phyloP scores from a whole-genome alignment of 352 stramenopile genomes.

The Peronospora farinosa region DNA sequence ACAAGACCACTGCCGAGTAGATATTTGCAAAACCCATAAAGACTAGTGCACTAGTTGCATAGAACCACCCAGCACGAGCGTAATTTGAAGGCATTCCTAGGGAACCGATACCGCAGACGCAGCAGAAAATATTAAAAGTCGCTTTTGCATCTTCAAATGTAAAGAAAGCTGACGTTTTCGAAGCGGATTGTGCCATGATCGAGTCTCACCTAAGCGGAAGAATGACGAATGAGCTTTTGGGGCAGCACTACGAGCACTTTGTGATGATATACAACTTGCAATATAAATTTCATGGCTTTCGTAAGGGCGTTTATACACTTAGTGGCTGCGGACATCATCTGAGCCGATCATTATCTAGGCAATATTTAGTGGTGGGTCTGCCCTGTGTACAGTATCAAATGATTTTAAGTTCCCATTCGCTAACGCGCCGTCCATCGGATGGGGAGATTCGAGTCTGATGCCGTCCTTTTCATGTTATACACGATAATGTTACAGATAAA shows the following conservation, averaged over 20 bases:
- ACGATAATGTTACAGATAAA: too few species aligned
- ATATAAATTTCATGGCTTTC: too few species aligned
- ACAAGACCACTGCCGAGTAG: constrained; percentile 22
- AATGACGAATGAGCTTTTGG: constrained; percentile 12
- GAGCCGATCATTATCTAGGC: too few species aligned
- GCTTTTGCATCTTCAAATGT: constrained; percentile 26
- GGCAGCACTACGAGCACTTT: not conserved
- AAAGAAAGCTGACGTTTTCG: constrained; percentile 10
- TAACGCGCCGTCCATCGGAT: too few species aligned
- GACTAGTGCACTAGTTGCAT: constrained; percentile 18
- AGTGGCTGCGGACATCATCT: too few species aligned
- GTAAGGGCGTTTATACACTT: too few species aligned
- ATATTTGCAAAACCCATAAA: constrained; percentile 31
- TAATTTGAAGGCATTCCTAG: constrained; percentile 30
- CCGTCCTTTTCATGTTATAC: too few species aligned
- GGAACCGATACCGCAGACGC: constrained; percentile 26
- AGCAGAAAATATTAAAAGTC: constrained; percentile 29
- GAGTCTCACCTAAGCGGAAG: constrained; percentile 6
- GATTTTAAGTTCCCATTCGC: too few species aligned
- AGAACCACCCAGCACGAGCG: constrained; percentile 22
- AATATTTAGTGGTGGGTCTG: too few species aligned
- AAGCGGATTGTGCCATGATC: constrained; percentile 11
- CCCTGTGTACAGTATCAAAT: too few species aligned
- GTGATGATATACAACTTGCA: not conserved
- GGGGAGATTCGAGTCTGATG: too few species aligned